Base-by-base conservation (phyloP, 2,329 filamentous ascomycete genomes). In the Penicillium griseofulvum region DNA sequence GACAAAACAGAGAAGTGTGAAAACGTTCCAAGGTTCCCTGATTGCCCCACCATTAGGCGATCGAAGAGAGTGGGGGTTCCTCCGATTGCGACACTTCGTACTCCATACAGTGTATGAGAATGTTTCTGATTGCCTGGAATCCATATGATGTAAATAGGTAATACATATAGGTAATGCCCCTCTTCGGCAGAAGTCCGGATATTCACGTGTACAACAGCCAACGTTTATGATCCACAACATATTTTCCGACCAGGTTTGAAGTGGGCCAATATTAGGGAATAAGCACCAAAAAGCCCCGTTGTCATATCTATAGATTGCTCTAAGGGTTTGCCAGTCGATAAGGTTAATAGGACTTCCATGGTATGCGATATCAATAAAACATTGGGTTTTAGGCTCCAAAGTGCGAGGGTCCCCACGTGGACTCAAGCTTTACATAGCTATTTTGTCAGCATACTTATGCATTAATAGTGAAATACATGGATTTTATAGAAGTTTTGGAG, bases 361-460 rank as follows among this genome's bases (percentile, higher is more conserved):
- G 36, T 49, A 34, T 26, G 10, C 14, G 2, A 24, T 17, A 10
- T n/a, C 28, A 33, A 17, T 12, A 19, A 33, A 22, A 24, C n/a
- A 4, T 38, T 33, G 3, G 43, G 34, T 24, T 33, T 48, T 19
- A 19, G 28, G 34, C n/a, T 26, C 11, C 9, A 31, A 28, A 51
- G 28, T 50, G 48, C 56, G 31, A 17, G 16, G 22, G 37, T 29
- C 50, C 26, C 58, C 60, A 61, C 52, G 56, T 62, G 58, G 60
- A 38, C 51, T 57, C 44, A 55, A 58, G 57, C 52, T 56, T 57
- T 55, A 22, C 49, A 52, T 46, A 19, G 4, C 54, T 57, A 16
- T 56, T 61, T 42, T 36, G 55, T 39, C 28, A 12, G 17, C 16
- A 52, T 19, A 52, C 43, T 33, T 45, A 44, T 38, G 10, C 31